A percentile compares a stretch with the other conserved stretches of the same genome.
Evolutionary conservation across 768 basidiomycete genomes (phyloP).

Genomic region (Boletus pseudo-olivaceus): DNA sequence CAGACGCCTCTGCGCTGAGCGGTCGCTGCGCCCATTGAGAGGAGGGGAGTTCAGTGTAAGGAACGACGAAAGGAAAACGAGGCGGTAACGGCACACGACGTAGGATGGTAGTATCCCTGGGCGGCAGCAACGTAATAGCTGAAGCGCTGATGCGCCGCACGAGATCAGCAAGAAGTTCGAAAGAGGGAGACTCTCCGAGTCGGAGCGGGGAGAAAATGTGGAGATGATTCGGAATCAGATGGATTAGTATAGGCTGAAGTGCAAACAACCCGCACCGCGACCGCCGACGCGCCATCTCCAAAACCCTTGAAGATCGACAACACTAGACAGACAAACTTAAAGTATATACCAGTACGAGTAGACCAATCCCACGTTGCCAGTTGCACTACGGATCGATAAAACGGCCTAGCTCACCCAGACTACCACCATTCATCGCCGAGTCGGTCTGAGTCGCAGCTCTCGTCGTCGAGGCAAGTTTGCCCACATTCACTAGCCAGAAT

Average conservation of each 20-base stretch:
- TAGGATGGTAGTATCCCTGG: not conserved
- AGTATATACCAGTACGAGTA: not conserved
- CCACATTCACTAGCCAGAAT: not conserved
- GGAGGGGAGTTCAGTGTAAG: not conserved
- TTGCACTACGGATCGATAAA: not conserved
- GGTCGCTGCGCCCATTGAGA: slow-evolving; percentile 19
- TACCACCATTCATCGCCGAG: no score
- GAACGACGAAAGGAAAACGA: not conserved
- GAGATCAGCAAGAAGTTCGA: not conserved
- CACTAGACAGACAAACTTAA: not conserved
- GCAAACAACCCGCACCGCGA: not conserved
- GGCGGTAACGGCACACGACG: not conserved
- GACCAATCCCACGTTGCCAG: not conserved
- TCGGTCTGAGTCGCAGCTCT: not conserved
- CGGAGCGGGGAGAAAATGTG: not conserved
- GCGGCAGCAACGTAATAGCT: not conserved
- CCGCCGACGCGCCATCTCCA: no score
- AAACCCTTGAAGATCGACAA: not conserved
- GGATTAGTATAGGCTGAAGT: no score
- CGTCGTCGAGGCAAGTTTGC: not conserved
- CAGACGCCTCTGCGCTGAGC: slow-evolving; percentile 44
- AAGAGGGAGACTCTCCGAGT: not conserved
- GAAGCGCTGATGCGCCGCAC: not conserved
- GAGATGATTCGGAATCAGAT: not conserved
- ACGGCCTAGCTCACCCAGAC: not conserved